These are phyloP conservation scores for Ustilago nuda DNA, from an alignment of 1,284 basidiomycete species.

Conservation along the genomic window DNA sequence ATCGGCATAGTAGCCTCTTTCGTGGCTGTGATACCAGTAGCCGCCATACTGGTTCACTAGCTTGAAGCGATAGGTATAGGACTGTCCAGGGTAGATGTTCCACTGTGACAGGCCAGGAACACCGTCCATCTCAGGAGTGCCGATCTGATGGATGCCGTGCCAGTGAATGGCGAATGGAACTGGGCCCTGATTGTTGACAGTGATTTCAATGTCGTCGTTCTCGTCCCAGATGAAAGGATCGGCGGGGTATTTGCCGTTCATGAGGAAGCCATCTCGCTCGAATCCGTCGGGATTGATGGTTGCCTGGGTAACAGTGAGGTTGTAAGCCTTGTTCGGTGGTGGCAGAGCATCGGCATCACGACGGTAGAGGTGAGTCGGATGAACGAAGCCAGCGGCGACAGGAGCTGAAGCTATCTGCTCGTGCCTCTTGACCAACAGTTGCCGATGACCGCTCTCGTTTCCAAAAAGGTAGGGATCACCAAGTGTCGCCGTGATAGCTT, in stretches of 20 bases:
- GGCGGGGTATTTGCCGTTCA: conserved; percentile 51
- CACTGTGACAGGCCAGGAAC: conserved; percentile 56
- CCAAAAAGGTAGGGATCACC: neutral
- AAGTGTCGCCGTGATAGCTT: neutral
- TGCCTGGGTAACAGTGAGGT: conserved; percentile 37
- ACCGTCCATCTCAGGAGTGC: conserved; percentile 55
- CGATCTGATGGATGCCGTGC: conserved; percentile 57
- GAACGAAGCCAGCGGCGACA: conserved; percentile 31
- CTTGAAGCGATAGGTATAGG: conserved; percentile 52
- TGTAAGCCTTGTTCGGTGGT: conserved; percentile 41
- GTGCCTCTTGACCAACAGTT: conserved; percentile 31
- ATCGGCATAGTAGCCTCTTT: conserved; percentile 50
- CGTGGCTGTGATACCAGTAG: conserved; percentile 57
- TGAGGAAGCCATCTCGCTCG: conserved; percentile 43
- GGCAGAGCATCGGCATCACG: conserved; percentile 40
- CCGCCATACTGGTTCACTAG: conserved; percentile 49
- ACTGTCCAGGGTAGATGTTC: conserved; percentile 49
- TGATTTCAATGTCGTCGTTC: conserved; percentile 52
- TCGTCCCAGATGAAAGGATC: conserved; percentile 54
- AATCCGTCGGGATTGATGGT: conserved; percentile 51
- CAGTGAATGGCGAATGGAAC: conserved; percentile 54
- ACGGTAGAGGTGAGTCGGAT: conserved; percentile 42
- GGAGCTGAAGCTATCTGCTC: conserved; percentile 33
- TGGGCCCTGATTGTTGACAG: conserved; percentile 39
- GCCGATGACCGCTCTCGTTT: conserved; percentile 15